Base-by-base conservation (phyloP, 2,329 filamentous ascomycete species). In the Cercospora sp. region DNA sequence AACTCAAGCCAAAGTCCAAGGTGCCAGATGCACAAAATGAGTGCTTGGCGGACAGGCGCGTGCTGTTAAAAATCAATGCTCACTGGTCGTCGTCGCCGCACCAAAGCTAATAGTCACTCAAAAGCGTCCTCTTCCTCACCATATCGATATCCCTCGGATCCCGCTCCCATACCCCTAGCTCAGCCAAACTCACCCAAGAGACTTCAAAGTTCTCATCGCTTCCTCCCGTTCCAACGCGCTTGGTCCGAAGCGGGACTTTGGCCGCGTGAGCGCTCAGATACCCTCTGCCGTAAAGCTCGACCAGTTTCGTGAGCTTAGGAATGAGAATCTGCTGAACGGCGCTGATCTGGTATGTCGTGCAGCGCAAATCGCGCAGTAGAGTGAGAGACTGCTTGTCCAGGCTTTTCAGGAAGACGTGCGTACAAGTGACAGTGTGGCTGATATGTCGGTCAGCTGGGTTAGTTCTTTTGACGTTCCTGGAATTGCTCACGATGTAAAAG, bases 131-230 rank as follows among this genome's bases (percentile, higher is more conserved):
- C 30, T 53, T 36, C 31, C 62, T 26, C n/a, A 64, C 62, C 62
- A 64, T 64, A 20, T 64, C 62, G 18, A 64, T 64, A n/a, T 64
- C 62, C 51, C 53, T 58, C 62, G 62, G 62, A 48, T 64, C 62
- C 10, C 62, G 31, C 53, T 64, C 62, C 62, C 62, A 64, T 12
- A 58, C 23, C 20, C 53, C 33, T 16, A 64, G 36, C 20, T 59
- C 53, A n/a, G 53, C 53, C 23, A 64, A 45, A 33, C 62, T 48
- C 9, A 64, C 62, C 62, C 62, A 64, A 9, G 28, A 48, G 3
- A 64, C 33, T 26, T 64, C 53, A 57, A 64, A 64, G 8, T 64
- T 26, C 23, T 33, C 31, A 31, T 64, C 18, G 2, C 23, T 45
- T 6, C 62, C 51, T n/a, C 62, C 62, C 4, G 30, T 40, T 10